Percentiles rank a stretch among this genome's conserved stretches.
Evolutionary conservation across 2,329 filamentous ascomycete genomes (phyloP).

Genomic region (Coniella lustricola): DNA sequence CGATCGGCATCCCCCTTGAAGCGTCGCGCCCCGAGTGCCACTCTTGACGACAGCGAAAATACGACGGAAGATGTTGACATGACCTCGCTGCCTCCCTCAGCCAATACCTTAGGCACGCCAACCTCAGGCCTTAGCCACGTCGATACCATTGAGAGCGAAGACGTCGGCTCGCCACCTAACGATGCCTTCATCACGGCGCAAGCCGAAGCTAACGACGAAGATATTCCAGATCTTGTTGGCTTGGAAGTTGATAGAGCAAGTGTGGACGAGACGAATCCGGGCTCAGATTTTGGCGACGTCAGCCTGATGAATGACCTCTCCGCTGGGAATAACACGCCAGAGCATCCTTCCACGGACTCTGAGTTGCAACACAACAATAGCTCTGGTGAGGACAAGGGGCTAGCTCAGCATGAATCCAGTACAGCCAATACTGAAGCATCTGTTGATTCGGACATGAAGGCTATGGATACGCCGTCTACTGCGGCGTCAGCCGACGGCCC

Average conservation of each 20-base stretch:
- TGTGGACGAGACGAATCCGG: constrained; percentile 10
- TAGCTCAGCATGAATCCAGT: constrained; percentile 5
- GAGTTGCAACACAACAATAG: background rate
- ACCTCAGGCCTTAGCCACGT: constrained; percentile 6
- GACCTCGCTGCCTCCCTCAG: constrained; percentile 26
- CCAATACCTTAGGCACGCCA: constrained; percentile 5
- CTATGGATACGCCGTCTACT: constrained; percentile 13
- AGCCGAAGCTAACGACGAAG: constrained; percentile 1
- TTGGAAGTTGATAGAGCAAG: constrained; percentile 10
- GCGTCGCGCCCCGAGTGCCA: constrained; percentile 56
- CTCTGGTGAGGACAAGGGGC: constrained; percentile 1
- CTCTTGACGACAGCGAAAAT: constrained; percentile 37
- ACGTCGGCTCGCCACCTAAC: background rate
- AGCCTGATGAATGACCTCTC: background rate
- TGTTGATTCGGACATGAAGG: constrained; percentile 12
- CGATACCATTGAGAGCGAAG: background rate
- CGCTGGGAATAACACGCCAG: background rate
- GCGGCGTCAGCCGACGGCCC: constrained; percentile 17
- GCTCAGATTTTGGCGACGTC: constrained; percentile 9
- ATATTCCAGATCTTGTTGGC: background rate
- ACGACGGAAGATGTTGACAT: constrained; percentile 41
- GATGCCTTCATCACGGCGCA: constrained; percentile 1
- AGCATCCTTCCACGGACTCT: background rate
- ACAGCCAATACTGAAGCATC: constrained; percentile 11
- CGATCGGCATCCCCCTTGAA: constrained; percentile 60